These are phyloP conservation scores for Polyporus tsugae DNA, from an alignment of 1,284 basidiomycete genomes.

Conservation along the genomic window DNA sequence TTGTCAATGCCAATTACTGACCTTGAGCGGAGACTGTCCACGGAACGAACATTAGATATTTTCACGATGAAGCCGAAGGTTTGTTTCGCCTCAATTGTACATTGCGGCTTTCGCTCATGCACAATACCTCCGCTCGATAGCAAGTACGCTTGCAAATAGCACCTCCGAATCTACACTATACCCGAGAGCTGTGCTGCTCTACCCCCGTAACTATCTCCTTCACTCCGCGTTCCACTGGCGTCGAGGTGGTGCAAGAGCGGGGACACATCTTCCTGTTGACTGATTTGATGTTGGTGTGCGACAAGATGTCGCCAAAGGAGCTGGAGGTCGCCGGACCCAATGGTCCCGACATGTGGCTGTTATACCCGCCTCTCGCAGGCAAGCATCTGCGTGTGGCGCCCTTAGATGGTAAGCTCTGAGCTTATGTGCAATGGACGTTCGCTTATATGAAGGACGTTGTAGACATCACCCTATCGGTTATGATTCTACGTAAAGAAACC, in stretches of 20 bases:
- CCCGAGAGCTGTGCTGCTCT: slow-evolving; percentile 82
- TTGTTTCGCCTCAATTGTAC: slow-evolving; percentile 32
- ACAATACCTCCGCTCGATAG: slow-evolving; percentile 49
- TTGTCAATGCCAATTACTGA: slow-evolving; percentile 71
- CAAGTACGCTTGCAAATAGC: slow-evolving; percentile 92
- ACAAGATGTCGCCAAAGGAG: slow-evolving; percentile 80
- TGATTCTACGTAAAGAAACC: slow-evolving; percentile 91
- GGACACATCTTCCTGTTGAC: slow-evolving; percentile 92
- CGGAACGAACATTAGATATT: slow-evolving; percentile 87
- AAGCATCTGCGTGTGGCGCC: slow-evolving; percentile 87
- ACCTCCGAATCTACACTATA: slow-evolving; percentile 82
- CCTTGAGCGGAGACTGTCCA: slow-evolving; percentile 84
- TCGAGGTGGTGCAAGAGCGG: slow-evolving; percentile 76
- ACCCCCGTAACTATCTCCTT: slow-evolving; percentile 82
- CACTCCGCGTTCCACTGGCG: slow-evolving; percentile 78
- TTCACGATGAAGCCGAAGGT: slow-evolving; percentile 98
- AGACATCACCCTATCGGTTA: slow-evolving; percentile 81
- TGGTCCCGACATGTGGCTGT: slow-evolving; percentile 90
- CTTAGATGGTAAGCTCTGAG: slow-evolving; percentile 51
- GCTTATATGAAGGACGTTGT: slow-evolving; percentile 2
- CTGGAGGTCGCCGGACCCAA: slow-evolving; percentile 54
- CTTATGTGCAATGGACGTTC: not conserved
- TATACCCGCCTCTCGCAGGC: slow-evolving; percentile 95
- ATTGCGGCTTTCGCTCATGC: not conserved
- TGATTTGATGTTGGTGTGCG: slow-evolving; percentile 91